These are phyloP conservation scores for Colletotrichum falcatum DNA, from an alignment of 2,329 filamentous ascomycete genomes.

Conservation along the genomic window DNA sequence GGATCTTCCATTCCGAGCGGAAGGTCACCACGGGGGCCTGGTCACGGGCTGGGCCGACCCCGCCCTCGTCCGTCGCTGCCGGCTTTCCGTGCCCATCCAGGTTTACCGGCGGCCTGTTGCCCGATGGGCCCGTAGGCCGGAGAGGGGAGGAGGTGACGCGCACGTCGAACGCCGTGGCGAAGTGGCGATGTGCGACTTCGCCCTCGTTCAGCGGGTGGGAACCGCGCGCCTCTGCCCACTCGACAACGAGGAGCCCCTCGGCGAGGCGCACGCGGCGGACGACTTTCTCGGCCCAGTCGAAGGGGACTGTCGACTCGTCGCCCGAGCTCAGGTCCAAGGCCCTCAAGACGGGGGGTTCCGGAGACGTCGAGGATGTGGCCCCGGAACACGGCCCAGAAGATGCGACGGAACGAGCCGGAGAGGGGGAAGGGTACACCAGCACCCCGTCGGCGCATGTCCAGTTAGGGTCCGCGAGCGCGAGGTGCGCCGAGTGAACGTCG, in stretches of 20 bases:
- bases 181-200: constrained; percentile 67
- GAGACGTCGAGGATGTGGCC: not conserved
- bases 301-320: constrained; percentile 60
- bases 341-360: constrained; percentile 49
- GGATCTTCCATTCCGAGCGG: constrained; percentile 71
- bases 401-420: constrained; percentile 7
- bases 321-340: constrained; percentile 64
- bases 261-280: constrained; percentile 67
- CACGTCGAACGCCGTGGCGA: constrained; percentile 70
- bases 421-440: constrained; percentile 61
- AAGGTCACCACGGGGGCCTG: constrained; percentile 53
- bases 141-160: constrained; percentile 14
- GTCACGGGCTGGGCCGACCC: not conserved
- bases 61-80: not conserved
- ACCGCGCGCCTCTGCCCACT: constrained; percentile 68
- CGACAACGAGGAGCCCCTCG: constrained; percentile 68
- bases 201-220: constrained; percentile 64
- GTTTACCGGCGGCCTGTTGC: not conserved
- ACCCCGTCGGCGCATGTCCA: constrained; percentile 70
- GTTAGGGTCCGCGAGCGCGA: constrained; percentile 59
- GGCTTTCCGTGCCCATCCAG: not conserved
- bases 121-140: not conserved
- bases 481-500: constrained; percentile 53
- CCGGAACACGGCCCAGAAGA: not conserved
- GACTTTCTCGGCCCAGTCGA: constrained; percentile 61